These are phyloP conservation scores for Jaminaea rosea DNA, from an alignment of 1,284 basidiomycete species.

Conservation along the genomic window DNA sequence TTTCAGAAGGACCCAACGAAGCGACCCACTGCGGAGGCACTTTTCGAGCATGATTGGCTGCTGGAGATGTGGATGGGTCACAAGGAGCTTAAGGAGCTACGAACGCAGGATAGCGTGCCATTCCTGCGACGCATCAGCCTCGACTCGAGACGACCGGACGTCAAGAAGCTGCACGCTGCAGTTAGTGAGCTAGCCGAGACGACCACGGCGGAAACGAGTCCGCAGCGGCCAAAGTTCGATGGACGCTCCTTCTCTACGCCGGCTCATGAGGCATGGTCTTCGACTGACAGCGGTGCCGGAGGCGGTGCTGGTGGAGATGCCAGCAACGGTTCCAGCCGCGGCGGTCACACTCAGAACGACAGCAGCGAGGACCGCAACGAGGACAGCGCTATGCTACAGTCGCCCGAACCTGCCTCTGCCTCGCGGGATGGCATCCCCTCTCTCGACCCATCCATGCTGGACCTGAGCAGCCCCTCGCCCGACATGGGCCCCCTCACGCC, in stretches of 20 bases:
- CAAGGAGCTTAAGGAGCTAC: constrained; percentile 51
- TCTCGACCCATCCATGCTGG: constrained; percentile 21
- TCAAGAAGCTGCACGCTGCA: constrained; percentile 5
- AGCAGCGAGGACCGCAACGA: too few species aligned
- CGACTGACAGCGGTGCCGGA: too few species aligned
- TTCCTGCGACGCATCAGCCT: constrained; percentile 80
- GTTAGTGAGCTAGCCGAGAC: background rate
- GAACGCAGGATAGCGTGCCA: constrained; percentile 80
- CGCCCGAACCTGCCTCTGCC: too few species aligned
- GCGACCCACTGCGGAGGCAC: constrained; percentile 68
- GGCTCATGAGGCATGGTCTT: background rate
- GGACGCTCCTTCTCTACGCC: background rate
- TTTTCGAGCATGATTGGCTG: constrained; percentile 85
- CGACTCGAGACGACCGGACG: constrained; percentile 60
- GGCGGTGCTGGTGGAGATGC: too few species aligned
- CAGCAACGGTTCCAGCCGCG: background rate
- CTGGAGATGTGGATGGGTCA: constrained; percentile 66
- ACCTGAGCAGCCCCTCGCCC: constrained; percentile 10
- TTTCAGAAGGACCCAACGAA: constrained; percentile 75
- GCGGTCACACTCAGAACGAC: background rate
- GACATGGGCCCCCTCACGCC: background rate
- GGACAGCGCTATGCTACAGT: too few species aligned
- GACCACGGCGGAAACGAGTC: background rate
- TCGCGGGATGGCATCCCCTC: constrained; percentile 7
- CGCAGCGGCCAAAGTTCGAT: background rate